phyloP scores from a whole-genome alignment of 1,284 basidiomycete species.

The Microbotryum saponariae region DNA sequence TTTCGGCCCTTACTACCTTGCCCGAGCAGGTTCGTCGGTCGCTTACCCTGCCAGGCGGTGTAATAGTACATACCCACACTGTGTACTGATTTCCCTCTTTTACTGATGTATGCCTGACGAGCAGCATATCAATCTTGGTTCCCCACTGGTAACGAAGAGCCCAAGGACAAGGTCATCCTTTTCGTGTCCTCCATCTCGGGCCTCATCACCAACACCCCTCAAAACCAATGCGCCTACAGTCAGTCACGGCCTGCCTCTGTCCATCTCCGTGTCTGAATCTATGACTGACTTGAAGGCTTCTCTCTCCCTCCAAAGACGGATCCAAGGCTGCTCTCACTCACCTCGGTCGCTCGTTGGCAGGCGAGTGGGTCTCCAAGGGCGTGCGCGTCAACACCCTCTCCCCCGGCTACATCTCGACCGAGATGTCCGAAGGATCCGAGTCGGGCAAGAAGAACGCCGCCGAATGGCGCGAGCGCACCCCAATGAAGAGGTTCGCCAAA shows the following conservation, averaged over 20 bases:
- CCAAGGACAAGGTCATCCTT: conserved; percentile 41
- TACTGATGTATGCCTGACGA: neutral
- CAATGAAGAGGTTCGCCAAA: conserved; percentile 38
- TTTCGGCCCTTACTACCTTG: conserved; percentile 39
- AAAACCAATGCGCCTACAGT: conserved; percentile 42
- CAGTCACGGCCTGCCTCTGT: conserved; percentile 26
- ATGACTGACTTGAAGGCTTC: neutral
- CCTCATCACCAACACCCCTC: conserved; percentile 42
- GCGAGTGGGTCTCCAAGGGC: conserved; percentile 42
- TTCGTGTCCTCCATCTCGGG: conserved; percentile 42
- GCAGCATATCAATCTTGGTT: conserved; percentile 11
- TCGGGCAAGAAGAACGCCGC: neutral
- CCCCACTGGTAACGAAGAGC: conserved; percentile 3
- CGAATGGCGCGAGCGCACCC: conserved; percentile 39
- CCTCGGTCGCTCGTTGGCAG: conserved; percentile 38
- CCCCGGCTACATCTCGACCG: conserved; percentile 41
- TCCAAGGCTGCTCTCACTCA: conserved; percentile 1
- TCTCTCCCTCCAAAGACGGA: neutral
- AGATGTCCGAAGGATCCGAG: conserved; percentile 37
- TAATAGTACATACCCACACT: conserved; percentile 36
- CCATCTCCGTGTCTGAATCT: conserved; percentile 33
- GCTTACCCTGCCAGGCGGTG: conserved; percentile 37
- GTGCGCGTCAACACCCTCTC: conserved; percentile 42
- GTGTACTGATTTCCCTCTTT: conserved; percentile 2
- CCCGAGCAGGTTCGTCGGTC: conserved; percentile 32